phyloP scores from a whole-genome alignment of 768 basidiomycete species.

The Neoboletus brunneissimus region DNA sequence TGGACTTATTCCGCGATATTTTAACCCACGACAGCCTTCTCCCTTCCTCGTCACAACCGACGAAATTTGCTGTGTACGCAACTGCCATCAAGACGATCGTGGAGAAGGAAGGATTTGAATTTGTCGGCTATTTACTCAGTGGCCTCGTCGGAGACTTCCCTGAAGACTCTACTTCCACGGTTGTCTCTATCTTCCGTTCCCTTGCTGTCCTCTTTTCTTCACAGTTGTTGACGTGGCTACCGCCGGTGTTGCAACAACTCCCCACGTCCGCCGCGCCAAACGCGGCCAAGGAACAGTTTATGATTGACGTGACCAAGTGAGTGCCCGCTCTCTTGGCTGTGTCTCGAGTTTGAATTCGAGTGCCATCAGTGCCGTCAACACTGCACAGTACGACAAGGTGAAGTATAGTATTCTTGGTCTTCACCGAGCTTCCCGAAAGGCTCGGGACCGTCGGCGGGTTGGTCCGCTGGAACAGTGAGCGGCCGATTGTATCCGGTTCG shows the following conservation, averaged over 20 bases:
- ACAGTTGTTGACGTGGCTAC: conserved; percentile 71
- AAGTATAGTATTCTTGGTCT: conserved; percentile 73
- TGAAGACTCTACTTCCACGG: conserved; percentile 71
- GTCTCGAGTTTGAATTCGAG: not conserved
- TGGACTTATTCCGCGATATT: conserved; percentile 77
- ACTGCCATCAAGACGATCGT: conserved; percentile 58
- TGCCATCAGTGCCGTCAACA: conserved; percentile 55
- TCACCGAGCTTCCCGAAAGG: conserved; percentile 72
- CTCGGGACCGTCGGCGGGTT: conserved; percentile 57
- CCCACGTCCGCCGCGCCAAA: conserved; percentile 58
- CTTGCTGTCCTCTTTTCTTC: conserved; percentile 64
- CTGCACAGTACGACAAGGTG: conserved; percentile 71
- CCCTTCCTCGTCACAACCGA: conserved; percentile 46
- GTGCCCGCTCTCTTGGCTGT: conserved; percentile 27
- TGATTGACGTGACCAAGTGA: conserved; percentile 72
- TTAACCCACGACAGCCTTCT: conserved; percentile 71
- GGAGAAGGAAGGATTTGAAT: conserved; percentile 67
- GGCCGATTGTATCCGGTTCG: not conserved
- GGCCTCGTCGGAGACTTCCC: conserved; percentile 88
- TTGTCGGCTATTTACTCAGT: conserved; percentile 64
- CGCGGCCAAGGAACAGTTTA: conserved; percentile 66
- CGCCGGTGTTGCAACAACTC: conserved; percentile 66
- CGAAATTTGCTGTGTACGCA: conserved; percentile 63
- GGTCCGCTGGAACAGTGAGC: conserved; percentile 29
- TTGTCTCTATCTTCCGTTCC: conserved; percentile 76